A percentile compares a stretch with the other conserved stretches of the same genome.
These are phyloP conservation scores for Pilatotrama ljubarskyi DNA, from an alignment of 768 basidiomycete species.

Conservation along the genomic window DNA sequence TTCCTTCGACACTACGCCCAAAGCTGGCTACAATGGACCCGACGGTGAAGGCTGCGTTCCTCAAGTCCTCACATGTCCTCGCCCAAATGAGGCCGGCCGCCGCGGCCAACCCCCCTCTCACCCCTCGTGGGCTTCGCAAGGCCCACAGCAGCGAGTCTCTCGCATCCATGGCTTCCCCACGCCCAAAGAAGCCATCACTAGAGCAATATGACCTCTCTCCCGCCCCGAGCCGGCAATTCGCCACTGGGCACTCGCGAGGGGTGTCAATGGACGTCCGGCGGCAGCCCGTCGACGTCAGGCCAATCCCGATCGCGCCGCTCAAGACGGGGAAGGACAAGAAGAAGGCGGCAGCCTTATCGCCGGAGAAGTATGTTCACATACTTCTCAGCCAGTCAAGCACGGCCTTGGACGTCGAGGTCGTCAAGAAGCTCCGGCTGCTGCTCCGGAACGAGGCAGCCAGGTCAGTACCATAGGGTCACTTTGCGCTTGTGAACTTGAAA, in stretches of 20 bases:
- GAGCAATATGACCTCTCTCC: conserved; percentile 16
- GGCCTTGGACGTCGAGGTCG: conserved; percentile 77
- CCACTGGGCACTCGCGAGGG: conserved; percentile 42
- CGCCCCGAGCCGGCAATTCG: conserved; percentile 3
- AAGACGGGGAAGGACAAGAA: conserved; percentile 55
- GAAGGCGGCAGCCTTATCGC: conserved; percentile 40
- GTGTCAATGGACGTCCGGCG: conserved; percentile 55
- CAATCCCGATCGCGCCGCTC: conserved; percentile 7
- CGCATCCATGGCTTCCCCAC: conserved; percentile 42
- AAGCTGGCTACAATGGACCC: conserved; percentile 82
- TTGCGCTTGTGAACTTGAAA: neutral
- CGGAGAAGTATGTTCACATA: conserved; percentile 66
- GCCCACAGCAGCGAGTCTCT: conserved; percentile 76
- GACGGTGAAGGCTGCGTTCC: conserved; percentile 88
- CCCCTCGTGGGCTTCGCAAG: conserved; percentile 62
- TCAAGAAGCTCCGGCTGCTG: conserved; percentile 86
- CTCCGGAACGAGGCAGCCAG: conserved; percentile 90
- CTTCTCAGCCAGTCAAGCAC: conserved; percentile 68
- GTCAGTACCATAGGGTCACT: conserved; percentile 39
- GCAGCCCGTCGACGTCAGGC: conserved; percentile 2
- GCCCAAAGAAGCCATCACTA: conserved; percentile 28
- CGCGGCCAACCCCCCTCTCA: conserved; percentile 36
- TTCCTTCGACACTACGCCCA: conserved; percentile 72
- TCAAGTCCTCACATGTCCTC: conserved; percentile 79
- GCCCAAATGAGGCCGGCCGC: conserved; percentile 38